Percentiles rank a stretch among this genome's conserved stretches.
phyloP scores from a whole-genome alignment of 495 filamentous ascomycete species.

The Apiosordaria backusii region DNA sequence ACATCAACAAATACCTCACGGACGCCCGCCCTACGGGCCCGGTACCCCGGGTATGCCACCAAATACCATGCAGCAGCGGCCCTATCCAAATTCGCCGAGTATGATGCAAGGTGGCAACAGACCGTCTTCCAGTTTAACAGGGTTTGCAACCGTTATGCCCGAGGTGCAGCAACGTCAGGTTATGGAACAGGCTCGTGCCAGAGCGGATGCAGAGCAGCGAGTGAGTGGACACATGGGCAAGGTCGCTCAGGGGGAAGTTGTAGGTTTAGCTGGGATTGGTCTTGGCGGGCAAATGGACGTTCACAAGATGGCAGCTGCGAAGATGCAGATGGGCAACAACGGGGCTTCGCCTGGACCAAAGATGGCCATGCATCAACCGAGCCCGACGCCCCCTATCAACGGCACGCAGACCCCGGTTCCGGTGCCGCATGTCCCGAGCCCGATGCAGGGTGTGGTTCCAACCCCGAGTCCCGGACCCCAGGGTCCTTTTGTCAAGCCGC shows the following conservation, averaged over 20 bases:
- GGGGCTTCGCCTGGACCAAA: conserved; percentile 20
- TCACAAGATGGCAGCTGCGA: conserved; percentile 35
- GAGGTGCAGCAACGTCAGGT: conserved; percentile 36
- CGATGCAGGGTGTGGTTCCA: conserved; percentile 3
- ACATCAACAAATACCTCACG: conserved; percentile 26
- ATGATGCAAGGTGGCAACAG: conserved; percentile 21
- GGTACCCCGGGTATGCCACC: conserved; percentile 29
- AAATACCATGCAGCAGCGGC: conserved; percentile 23
- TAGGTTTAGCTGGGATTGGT: conserved; percentile 37
- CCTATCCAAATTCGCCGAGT: conserved; percentile 12
- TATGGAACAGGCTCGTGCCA: conserved; percentile 46
- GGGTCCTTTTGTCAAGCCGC: not conserved
- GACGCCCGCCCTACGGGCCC: conserved; percentile 24
- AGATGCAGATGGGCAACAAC: conserved; percentile 32
- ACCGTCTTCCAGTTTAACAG: conserved; percentile 23
- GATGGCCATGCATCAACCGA: conserved; percentile 18
- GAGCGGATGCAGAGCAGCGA: conserved; percentile 40
- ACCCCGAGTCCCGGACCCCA: not conserved
- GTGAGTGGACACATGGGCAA: conserved; percentile 36
- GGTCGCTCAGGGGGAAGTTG: conserved; percentile 30
- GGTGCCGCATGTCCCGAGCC: conserved; percentile 8
- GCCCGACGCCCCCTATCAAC: conserved; percentile 18
- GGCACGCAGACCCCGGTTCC: conserved; percentile 20
- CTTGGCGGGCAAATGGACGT: conserved; percentile 36
- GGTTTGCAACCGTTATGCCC: conserved; percentile 38